Conservation (phyloP, 768 basidiomycete species). For the Lactarius sanguifluus region DNA sequence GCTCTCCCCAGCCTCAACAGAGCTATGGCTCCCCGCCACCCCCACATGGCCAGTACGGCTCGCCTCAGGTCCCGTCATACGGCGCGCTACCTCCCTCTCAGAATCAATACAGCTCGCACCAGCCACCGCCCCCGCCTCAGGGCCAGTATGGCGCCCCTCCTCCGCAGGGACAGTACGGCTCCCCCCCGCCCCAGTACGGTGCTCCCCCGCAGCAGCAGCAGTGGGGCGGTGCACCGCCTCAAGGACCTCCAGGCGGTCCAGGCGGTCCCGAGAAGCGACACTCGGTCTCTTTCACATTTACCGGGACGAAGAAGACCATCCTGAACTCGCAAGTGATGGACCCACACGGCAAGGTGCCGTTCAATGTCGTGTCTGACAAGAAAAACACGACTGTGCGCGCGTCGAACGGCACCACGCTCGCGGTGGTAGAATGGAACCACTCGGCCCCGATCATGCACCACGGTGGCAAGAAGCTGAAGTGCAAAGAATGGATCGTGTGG, state of each 20-base stretch:
- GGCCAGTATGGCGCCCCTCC: conserved; percentile 7
- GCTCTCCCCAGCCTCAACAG: neutral
- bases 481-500: conserved; percentile 24
- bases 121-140: neutral
- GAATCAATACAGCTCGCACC: neutral
- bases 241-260: neutral
- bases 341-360: conserved; percentile 18
- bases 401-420: conserved; percentile 10
- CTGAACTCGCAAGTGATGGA: conserved; percentile 19
- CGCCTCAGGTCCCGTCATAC: neutral
- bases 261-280: conserved; percentile 4
- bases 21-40: neutral
- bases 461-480: conserved; percentile 14
- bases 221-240: conserved; percentile 9
- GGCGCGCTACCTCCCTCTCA: neutral
- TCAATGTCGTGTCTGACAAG: conserved; percentile 20
- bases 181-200: neutral
- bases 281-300: conserved; percentile 14
- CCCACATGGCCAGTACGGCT: neutral
- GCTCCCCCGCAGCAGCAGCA: conserved; percentile 5
- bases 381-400: conserved; percentile 12
- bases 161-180: conserved; percentile 5
- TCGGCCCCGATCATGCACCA: conserved; percentile 17
- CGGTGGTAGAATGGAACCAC: conserved; percentile 23
- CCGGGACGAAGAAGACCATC: conserved; percentile 3